Base-by-base conservation (phyloP, 2,329 filamentous ascomycete species). In the Fusarium sp. region DNA sequence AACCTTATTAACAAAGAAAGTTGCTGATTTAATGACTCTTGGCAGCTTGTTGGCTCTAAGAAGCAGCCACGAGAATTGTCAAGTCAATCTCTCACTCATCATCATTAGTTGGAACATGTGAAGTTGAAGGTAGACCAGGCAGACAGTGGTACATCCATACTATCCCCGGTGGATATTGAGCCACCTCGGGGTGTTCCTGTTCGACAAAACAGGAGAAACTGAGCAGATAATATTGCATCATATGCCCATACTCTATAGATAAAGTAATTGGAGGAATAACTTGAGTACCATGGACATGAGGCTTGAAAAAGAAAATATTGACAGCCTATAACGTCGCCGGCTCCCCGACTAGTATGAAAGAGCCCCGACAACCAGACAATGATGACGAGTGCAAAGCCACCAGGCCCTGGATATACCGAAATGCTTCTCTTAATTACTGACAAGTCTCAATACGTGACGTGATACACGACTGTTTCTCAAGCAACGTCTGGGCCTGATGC, bases 301-400 rank as follows among this genome's bases (percentile, higher is more conserved):
- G 21, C 23, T 30, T 19, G 37, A 42, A 66, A 66, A 70, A 66
- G 50, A 43, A 65, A 69, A 42, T 23, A 15, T 38, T 25, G 28
- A 49, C 40, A 46, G 28, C 40, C 35, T 54, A 42, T 49, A 60
- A 63, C 43, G 60, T 53, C n/a, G 23, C 52, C 30, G 40, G 70
- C 25, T 67, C 46, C 69, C 42, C 33, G 33, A 66, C 56, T 71
- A 60, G 44, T 23, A 56, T 60, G 44, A 40, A 33, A 69, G 58
- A 42, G 32, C 67, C 61, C 58, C 37, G 42, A 73, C 61, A 71
- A 67, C 53, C 47, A 63, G 59, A 56, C 57, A 71, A 25, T 52
- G 56, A 73, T 73, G 71, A 73, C 71, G 58, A 72, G 71, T 71
- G 54, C 71, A 73, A 73, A 52, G 15, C 28, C 60, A 59, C 60